Base-by-base conservation (phyloP, 257 asterid species). In the Solanum bulbocastanum region DNA sequence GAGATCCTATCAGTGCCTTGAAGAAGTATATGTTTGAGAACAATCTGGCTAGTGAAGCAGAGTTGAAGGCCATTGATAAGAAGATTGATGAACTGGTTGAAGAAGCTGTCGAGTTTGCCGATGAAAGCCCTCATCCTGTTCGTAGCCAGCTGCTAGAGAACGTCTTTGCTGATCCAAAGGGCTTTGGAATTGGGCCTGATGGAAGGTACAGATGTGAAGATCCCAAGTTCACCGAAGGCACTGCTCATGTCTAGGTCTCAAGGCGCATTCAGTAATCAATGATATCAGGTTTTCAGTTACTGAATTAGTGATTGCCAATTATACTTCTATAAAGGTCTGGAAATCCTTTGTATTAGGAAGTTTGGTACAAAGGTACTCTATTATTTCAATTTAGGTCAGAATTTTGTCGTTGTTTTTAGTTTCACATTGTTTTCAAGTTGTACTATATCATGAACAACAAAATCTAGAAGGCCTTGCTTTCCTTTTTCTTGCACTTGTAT, bases 201-300 rank as follows among this genome's bases (percentile, higher is more conserved):
- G 99, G 99, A 22, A 94, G 90, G 93, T 96, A 96, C 95, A 93
- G 99, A 92, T 96, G 99, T 69, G 98, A 95, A 95, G 98, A 96
- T 83, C 99, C 99, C 73, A 96, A 96, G 89, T 96, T 96, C 91
- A 96, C 99, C 0, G 93, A 96, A 89, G 99, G 99, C 89, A 95
- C 99, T 86, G 99, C 99, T 35, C 98, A 94, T 89, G 98, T 96
- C 87, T 95, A 92, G 27, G 27, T 44, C 85, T 8, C 85, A 25
- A 7, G 84, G 62, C 37, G 0, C 84, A n/a, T 40, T 78, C 84
- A 78, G 62, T 78, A 78, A 25, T 42, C 56, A 27, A 42, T 25
- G n/a, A 78, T 78, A 78, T 78, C 62, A 44, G 85, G 85, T 44
- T 79, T 78, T 30, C 10, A 25, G 18, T 5, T 44, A 79, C 12